Base-by-base conservation (phyloP, 2,329 filamentous ascomycete genomes). In the Neurospora sp. region DNA sequence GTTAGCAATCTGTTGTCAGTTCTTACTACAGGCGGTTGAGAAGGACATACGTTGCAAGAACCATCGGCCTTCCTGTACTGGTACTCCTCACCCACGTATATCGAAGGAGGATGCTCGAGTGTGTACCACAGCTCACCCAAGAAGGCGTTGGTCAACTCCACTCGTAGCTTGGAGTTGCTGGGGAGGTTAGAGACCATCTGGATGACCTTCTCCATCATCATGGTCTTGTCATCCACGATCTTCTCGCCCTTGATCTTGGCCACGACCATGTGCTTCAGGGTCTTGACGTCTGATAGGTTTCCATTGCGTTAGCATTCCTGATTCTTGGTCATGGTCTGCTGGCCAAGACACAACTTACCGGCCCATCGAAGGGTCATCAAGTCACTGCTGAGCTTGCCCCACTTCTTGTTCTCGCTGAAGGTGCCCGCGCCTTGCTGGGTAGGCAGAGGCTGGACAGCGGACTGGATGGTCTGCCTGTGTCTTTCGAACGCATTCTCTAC, bases 201-300 rank as follows among this genome's bases (percentile, higher is more conserved):
- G 71, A 93, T 92, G 5, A 90, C 84, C 8, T 87, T 83, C 78
- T 93, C 91, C 88, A 93, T 92, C 65, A 92, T 82, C 83, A 92
- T 91, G 1, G 89, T 91, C 80, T 91, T 91, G 81, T 95, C 92
- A 75, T 95, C 89, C 5, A 87, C 79, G 11, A 89, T 82, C 66
- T 87, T 82, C 70, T 85, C 84, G 1, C 90, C 89, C 74, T 87
- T 89, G 39, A 89, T 78, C 79, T 92, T 89, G 71, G 81, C 83
- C 69, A 86, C 84, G 70, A 92, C 81, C 43, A 92, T 80, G 5
- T 86, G 82, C 65, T 86, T 78, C 19, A 92, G 80, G 0, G 90
- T 92, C 74, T 86, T 85, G 65, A 91, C 77, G 73, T 92, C 90
- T 83, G 79, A 79, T 1, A 41, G 39, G 39, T 6, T 12, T n/a